Conservation (phyloP, 2,329 filamentous ascomycete species). For the Leptographium radiaticola region DNA sequence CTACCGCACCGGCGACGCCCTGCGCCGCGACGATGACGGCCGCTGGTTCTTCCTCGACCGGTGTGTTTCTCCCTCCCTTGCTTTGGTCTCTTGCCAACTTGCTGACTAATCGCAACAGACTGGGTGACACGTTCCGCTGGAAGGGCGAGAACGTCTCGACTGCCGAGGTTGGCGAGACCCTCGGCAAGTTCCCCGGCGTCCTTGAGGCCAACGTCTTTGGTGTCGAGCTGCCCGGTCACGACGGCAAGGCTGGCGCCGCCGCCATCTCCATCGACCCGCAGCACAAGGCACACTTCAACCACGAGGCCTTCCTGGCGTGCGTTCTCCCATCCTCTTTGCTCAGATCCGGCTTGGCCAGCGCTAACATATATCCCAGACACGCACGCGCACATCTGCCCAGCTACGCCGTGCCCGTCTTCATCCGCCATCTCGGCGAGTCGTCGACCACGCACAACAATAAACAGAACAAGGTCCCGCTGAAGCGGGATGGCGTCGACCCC, state of each 20-base stretch:
- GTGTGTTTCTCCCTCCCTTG: not conserved
- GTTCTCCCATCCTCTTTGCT: not conserved
- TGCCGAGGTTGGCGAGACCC: slow-evolving; percentile 61
- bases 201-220: slow-evolving; percentile 80
- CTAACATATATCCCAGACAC: slow-evolving; percentile 23
- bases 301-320: slow-evolving; percentile 40
- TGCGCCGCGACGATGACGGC: slow-evolving; percentile 48
- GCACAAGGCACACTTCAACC: slow-evolving; percentile 35
- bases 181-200: slow-evolving; percentile 54
- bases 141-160: slow-evolving; percentile 78
- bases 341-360: no score
- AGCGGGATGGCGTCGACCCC: slow-evolving; percentile 53
- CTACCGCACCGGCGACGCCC: slow-evolving; percentile 55
- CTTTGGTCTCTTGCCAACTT: not conserved
- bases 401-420: slow-evolving; percentile 65
- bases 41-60: slow-evolving; percentile 57
- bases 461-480: slow-evolving; percentile 61
- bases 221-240: slow-evolving; percentile 64
- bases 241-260: slow-evolving; percentile 69
- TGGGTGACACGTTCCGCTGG: slow-evolving; percentile 67
- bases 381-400: slow-evolving; percentile 47
- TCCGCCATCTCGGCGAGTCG: slow-evolving; percentile 45
- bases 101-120: slow-evolving; percentile 18
- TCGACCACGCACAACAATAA: slow-evolving; percentile 65
- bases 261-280: slow-evolving; percentile 11